Percentiles rank a stretch among this genome's conserved stretches.
These are phyloP conservation scores for Phytopythium vexans DNA, from an alignment of 352 stramenopile species.

Conservation along the genomic window DNA sequence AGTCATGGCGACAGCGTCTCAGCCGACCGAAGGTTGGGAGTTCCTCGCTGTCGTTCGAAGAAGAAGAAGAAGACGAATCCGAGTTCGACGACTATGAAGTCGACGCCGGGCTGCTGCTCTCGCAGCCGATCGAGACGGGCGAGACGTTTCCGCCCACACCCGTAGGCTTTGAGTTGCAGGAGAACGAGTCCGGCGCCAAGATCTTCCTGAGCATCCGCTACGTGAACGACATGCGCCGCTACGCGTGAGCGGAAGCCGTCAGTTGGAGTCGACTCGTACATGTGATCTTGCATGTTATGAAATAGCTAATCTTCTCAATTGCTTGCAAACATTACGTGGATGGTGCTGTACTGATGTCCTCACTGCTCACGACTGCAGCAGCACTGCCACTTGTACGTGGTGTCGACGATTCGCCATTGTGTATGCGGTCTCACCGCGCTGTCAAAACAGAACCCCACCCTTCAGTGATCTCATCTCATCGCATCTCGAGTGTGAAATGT, in stretches of 20 bases:
- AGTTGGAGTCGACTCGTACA: too few species aligned
- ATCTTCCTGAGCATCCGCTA: conserved; percentile 83
- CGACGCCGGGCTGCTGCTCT: conserved; percentile 60
- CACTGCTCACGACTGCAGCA: conserved; percentile 7
- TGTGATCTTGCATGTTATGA: not conserved
- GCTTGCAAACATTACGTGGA: too few species aligned
- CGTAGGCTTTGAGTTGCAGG: conserved; percentile 43
- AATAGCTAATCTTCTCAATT: too few species aligned
- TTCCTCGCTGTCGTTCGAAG: conserved; percentile 41
- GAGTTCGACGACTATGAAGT: conserved; percentile 65
- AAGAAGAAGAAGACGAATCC: conserved; percentile 30
- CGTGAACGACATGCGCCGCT: conserved; percentile 85
- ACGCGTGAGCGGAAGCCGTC: conserved; percentile 28
- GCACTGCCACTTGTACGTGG: conserved; percentile 24
- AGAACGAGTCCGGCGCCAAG: conserved; percentile 48
- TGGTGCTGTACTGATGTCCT: too few species aligned
- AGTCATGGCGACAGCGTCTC: conserved; percentile 66
- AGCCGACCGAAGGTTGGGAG: conserved; percentile 32
- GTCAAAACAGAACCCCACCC: not conserved
- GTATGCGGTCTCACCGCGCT: conserved; percentile 29
- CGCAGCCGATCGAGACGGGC: conserved; percentile 47
- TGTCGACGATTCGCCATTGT: conserved; percentile 27
- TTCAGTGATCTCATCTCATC: not conserved
- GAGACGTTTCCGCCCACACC: conserved; percentile 48
- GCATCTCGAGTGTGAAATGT: not conserved